A percentile compares a stretch with the other conserved stretches of the same genome.
These are phyloP conservation scores for Verticillium alfalfae DNA, from an alignment of 2,329 filamentous ascomycete species.

Conservation along the genomic window DNA sequence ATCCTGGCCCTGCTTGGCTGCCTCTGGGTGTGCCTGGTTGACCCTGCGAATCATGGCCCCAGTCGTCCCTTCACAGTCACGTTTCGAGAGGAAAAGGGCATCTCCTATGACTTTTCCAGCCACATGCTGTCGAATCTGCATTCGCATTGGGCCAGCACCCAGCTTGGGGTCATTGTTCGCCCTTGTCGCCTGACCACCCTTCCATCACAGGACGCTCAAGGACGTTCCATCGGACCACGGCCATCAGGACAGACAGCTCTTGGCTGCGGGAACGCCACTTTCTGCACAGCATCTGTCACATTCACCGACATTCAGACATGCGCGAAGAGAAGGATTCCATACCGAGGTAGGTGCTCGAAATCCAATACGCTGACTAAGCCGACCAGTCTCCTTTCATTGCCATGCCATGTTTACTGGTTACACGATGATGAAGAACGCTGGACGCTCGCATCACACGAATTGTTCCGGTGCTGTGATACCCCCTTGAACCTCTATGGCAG, in stretches of 20 bases:
- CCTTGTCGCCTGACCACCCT: neutral
- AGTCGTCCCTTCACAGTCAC: neutral
- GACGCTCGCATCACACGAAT: too few species aligned
- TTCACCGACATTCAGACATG: neutral
- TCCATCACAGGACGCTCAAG: neutral
- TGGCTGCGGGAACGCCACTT: neutral
- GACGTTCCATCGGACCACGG: neutral
- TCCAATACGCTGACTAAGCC: neutral
- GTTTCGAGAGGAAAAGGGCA: neutral
- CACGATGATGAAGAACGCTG: too few species aligned
- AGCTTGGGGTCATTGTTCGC: neutral
- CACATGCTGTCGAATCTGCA: neutral
- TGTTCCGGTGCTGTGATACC: neutral
- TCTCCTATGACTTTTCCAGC: neutral
- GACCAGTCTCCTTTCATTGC: too few species aligned
- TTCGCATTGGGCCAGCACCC: neutral
- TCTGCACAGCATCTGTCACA: neutral
- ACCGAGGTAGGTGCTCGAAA: neutral
- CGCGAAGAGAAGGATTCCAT: neutral
- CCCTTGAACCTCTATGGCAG: neutral
- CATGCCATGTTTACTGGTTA: too few species aligned
- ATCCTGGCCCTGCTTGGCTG: neutral
- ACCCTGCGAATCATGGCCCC: neutral
- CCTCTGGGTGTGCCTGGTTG: neutral
- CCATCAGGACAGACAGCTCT: neutral